A percentile compares a stretch with the other conserved stretches of the same genome.
Conservation (phyloP, 768 basidiomycete species). For the Antrodiella citrinella region DNA sequence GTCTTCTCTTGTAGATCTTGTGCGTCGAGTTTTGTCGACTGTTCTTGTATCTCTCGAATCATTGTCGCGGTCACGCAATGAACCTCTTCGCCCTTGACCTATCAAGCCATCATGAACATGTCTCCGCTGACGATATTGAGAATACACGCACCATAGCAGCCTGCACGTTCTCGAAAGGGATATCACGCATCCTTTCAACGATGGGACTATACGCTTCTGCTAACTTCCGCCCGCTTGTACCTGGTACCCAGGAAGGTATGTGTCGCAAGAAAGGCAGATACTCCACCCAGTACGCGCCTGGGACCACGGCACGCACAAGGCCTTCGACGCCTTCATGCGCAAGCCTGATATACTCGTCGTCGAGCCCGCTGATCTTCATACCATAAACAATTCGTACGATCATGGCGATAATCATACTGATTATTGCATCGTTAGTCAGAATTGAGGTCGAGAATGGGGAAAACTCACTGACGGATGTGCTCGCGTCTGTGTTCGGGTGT, state of each 20-base stretch:
- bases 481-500: constrained; percentile 1
- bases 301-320: background rate
- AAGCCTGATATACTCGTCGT: background rate
- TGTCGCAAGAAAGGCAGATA: constrained; percentile 4
- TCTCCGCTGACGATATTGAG: background rate
- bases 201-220: background rate
- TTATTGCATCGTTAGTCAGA: too few species aligned
- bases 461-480: constrained; percentile 5
- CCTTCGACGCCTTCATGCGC: constrained; percentile 1
- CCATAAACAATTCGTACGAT: constrained; percentile 2
- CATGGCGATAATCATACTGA: background rate
- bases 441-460: background rate
- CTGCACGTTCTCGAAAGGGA: constrained; percentile 5
- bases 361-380: background rate
- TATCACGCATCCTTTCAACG: background rate
- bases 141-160: constrained; percentile 1
- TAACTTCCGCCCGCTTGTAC: background rate
- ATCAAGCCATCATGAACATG: background rate
- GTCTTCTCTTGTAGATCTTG: background rate
- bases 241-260: constrained; percentile 8
- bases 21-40: background rate
- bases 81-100: background rate
- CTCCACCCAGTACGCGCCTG: constrained; percentile 6
- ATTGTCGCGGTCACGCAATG: background rate
- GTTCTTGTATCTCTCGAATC: background rate